These are phyloP conservation scores for Podosphaera fusca DNA, from an alignment of 2,329 filamentous ascomycete genomes.

Conservation along the genomic window DNA sequence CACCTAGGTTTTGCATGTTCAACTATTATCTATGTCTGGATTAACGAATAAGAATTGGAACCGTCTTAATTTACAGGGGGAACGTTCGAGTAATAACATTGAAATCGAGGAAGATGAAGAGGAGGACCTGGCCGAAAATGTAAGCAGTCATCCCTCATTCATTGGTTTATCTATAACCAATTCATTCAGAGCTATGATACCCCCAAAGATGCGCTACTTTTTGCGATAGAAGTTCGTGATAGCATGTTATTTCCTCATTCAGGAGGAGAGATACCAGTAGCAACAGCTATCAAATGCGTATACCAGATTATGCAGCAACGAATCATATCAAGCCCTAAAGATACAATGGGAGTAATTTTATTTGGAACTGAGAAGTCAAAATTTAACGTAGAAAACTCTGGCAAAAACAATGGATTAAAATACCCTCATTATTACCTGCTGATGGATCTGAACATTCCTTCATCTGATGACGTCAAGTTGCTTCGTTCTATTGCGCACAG, in stretches of 20 bases:
- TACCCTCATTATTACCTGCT: conserved; percentile 90
- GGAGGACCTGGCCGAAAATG: conserved; percentile 42
- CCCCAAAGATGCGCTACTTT: conserved; percentile 92
- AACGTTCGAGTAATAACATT: too few species aligned
- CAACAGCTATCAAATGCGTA: conserved; percentile 78
- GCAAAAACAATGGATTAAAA: conserved; percentile 29
- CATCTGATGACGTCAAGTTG: conserved; percentile 64
- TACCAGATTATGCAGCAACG: conserved; percentile 94
- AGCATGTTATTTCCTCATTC: conserved; percentile 64
- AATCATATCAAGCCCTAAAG: conserved; percentile 87
- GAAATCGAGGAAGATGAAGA: conserved; percentile 43
- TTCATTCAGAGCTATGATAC: conserved; percentile 53
- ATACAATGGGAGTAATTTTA: conserved; percentile 88
- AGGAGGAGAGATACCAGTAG: conserved; percentile 52
- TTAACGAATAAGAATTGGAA: too few species aligned
- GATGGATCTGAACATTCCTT: conserved; percentile 67
- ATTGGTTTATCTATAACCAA: not conserved
- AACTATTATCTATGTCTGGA: too few species aligned
- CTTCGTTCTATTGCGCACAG: conserved; percentile 58
- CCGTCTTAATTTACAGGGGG: too few species aligned
- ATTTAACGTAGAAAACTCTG: conserved; percentile 44
- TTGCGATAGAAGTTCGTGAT: conserved; percentile 76
- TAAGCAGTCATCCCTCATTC: conserved; percentile 13
- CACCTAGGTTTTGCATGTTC: too few species aligned
- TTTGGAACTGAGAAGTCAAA: conserved; percentile 77